Conservation (phyloP, 2,329 filamentous ascomycete species). For the Sporothrix inflata region DNA sequence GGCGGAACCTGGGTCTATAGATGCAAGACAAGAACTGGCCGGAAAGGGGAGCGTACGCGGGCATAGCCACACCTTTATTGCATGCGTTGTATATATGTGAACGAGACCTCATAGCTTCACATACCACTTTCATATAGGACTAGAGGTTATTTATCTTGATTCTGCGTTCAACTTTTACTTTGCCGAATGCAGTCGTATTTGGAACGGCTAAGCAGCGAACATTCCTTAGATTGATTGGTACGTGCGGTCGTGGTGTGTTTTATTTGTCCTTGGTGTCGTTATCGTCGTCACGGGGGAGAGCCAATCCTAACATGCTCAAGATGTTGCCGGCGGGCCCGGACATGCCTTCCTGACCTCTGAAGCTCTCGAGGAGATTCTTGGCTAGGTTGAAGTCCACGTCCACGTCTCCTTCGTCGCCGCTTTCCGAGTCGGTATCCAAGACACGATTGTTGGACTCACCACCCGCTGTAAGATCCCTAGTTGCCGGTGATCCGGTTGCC, state of each 20-base stretch:
- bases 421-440: slow-evolving; percentile 42
- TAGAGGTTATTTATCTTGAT: background rate
- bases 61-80: background rate
- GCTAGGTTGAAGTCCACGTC: slow-evolving; percentile 85
- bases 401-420: slow-evolving; percentile 61
- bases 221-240: background rate
- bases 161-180: background rate
- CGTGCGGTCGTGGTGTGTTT: slow-evolving; percentile 55
- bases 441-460: background rate
- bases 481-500: slow-evolving; percentile 39
- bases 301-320: slow-evolving; percentile 81
- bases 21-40: background rate
- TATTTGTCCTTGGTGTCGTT: slow-evolving; percentile 45
- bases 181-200: background rate
- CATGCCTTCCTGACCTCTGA: slow-evolving; percentile 86
- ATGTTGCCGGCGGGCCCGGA: slow-evolving; percentile 87
- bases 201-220: background rate
- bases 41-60: background rate
- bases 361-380: slow-evolving; percentile 87
- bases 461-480: background rate
- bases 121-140: background rate
- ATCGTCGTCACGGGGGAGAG: slow-evolving; percentile 77
- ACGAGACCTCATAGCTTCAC: background rate
- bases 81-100: background rate
- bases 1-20: background rate